Percentiles rank a stretch among this genome's conserved stretches.
Evolutionary conservation across 352 stramenopile genomes (phyloP).

Genomic region (Thraustochytrium striatum): DNA sequence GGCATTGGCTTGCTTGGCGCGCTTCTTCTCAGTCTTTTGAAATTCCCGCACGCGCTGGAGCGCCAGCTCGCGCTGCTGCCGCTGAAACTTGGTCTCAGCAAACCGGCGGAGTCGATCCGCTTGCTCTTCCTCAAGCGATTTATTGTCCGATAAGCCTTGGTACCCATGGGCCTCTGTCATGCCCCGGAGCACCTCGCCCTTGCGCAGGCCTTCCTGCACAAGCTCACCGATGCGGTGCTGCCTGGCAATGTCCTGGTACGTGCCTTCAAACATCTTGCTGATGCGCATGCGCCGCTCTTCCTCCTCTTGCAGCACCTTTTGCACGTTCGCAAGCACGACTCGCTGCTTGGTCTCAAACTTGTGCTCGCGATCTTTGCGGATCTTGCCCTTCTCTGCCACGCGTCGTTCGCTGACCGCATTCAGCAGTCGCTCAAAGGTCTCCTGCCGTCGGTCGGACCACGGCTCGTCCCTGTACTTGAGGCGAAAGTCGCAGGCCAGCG

Average conservation of each 20-base stretch:
- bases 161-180: neutral
- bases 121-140: neutral
- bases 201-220: neutral
- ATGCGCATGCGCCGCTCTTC: conserved; percentile 9
- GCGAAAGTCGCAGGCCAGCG: conserved; percentile 26
- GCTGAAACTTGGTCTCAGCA: neutral
- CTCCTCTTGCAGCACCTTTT: neutral
- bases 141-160: neutral
- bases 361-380: neutral
- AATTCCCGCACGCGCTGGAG: neutral
- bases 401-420: neutral
- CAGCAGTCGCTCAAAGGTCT: conserved; percentile 3
- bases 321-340: conserved; percentile 3
- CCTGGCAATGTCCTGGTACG: conserved; percentile 17
- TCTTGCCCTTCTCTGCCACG: neutral
- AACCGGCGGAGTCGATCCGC: neutral
- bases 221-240: neutral
- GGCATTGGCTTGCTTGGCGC: too few species aligned
- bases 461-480: neutral
- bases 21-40: too few species aligned
- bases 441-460: neutral
- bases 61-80: neutral
- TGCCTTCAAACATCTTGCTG: conserved; percentile 15
- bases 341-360: neutral
- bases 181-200: neutral